Base-by-base conservation (phyloP, 1,139 yeast species). In the Saccharomyces hybrid region DNA sequence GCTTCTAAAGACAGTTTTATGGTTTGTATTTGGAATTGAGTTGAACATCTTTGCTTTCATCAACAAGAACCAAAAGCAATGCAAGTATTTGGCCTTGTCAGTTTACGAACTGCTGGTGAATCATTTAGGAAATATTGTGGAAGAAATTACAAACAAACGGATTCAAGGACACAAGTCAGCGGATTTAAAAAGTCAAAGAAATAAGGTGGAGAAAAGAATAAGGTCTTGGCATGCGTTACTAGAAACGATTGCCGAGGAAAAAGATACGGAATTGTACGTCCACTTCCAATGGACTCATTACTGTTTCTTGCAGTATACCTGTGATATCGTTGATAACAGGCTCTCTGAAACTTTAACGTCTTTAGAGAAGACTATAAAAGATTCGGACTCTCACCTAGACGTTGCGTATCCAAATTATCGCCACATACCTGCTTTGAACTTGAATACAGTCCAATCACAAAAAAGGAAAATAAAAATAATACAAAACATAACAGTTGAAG, bases 51-150 rank as follows among this genome's bases (percentile, higher is more conserved):
- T 55, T 53, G 56, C 58, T 9, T 58, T 59, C 53, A 29, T 64
- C n/a, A 27, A 51, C 14, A 53, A 56, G 1, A 55, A 60, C 38
- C 8, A 49, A 7, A 26, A n/a, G 19, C 26, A 48, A 1, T 51
- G 54, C 13, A 54, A 63, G 34, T 59, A 55, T 46, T 46, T 68
- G 2, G 67, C 67, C 1, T 57, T 73, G 19, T 72, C 80, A 0
- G 64, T 85, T 0, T 77, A 75, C 59, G 96, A 88, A 61, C 60
- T 84, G 0, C 66, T 86, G 29, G 75, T 83, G 0, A 88, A 88
- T 63, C 51, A 57, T 52, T 49, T 69, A 60, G 71, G 69, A 48
- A 50, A 55, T 31, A 51, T 66, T 4, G 57, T 57, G 19, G 65
- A 63, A 26, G 69, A 64, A 26, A 59, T 68, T 5, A 55, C 52